phyloP scores from a whole-genome alignment of 257 asterid genomes.

The Primulina tabacum region DNA sequence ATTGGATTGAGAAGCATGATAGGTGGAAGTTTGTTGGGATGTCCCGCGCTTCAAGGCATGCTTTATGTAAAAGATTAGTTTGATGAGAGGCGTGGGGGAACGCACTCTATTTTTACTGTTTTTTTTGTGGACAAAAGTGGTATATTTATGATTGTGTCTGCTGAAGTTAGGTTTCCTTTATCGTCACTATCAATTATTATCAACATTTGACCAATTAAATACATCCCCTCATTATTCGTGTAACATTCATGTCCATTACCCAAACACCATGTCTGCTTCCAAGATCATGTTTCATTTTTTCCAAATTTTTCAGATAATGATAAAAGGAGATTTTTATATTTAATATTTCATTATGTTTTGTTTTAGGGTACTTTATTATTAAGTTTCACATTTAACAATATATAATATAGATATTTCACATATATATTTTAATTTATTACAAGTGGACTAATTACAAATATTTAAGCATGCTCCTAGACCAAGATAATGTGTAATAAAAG shows the following conservation, averaged over 20 bases:
- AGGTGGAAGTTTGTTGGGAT: conserved; percentile 41
- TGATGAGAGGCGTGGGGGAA: conserved; percentile 4
- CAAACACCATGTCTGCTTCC: background rate
- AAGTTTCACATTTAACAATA: too few relatives aligned
- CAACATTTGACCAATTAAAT: conserved; percentile 49
- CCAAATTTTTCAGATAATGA: too few relatives aligned
- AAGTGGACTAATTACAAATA: background rate
- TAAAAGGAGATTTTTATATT: too few relatives aligned
- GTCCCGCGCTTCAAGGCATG: conserved; percentile 66
- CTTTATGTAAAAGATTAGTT: conserved; percentile 32
- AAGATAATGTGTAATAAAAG: background rate
- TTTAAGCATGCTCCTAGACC: background rate
- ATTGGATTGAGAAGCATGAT: conserved; percentile 29
- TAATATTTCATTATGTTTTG: conserved; percentile 12
- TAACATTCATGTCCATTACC: conserved; percentile 24
- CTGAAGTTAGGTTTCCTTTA: conserved; percentile 50
- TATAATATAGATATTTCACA: too few relatives aligned
- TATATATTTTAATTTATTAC: too few relatives aligned
- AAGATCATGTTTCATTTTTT: background rate
- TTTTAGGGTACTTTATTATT: background rate
- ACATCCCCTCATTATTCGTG: conserved; percentile 44
- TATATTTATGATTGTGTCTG: conserved; percentile 51
- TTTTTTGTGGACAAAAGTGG: conserved; percentile 32
- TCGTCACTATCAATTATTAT: conserved; percentile 57
- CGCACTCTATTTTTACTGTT: background rate